These are phyloP conservation scores for Rhizophora mangle DNA, from an alignment of 345 rosid species.

Conservation along the genomic window DNA sequence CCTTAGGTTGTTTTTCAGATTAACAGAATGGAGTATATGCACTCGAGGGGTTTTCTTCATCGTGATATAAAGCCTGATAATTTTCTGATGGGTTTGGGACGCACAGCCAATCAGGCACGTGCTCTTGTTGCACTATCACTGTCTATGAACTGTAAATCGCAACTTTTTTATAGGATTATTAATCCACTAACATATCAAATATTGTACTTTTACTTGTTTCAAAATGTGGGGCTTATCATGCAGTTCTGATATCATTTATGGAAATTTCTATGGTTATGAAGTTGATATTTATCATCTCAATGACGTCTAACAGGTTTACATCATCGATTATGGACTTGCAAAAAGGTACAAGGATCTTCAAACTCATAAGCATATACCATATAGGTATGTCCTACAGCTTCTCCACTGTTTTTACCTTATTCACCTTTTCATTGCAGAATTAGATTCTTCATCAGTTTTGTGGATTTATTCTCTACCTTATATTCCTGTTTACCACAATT, in stretches of 20 bases:
- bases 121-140: not conserved
- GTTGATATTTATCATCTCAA: not conserved
- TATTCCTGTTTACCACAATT: too few relatives aligned
- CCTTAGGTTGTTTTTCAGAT: conserved; percentile 13
- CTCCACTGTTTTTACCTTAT: not conserved
- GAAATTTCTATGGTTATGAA: conserved; percentile 1
- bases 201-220: too few relatives aligned
- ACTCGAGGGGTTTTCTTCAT: conserved; percentile 29
- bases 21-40: conserved; percentile 28
- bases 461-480: too few relatives aligned
- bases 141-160: not conserved
- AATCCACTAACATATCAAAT: too few relatives aligned
- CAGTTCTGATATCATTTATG: too few relatives aligned
- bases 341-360: conserved; percentile 30
- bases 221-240: too few relatives aligned
- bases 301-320: conserved; percentile 20
- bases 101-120: conserved; percentile 29
- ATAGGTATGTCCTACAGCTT: conserved; percentile 13
- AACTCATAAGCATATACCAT: conserved; percentile 35
- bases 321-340: conserved; percentile 32
- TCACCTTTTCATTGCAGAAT: not conserved
- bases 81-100: conserved; percentile 29
- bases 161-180: too few relatives aligned
- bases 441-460: not conserved
- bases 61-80: conserved; percentile 33